phyloP scores from a whole-genome alignment of 2,329 filamentous ascomycete genomes.

The Colletotrichum higginsianum region DNA sequence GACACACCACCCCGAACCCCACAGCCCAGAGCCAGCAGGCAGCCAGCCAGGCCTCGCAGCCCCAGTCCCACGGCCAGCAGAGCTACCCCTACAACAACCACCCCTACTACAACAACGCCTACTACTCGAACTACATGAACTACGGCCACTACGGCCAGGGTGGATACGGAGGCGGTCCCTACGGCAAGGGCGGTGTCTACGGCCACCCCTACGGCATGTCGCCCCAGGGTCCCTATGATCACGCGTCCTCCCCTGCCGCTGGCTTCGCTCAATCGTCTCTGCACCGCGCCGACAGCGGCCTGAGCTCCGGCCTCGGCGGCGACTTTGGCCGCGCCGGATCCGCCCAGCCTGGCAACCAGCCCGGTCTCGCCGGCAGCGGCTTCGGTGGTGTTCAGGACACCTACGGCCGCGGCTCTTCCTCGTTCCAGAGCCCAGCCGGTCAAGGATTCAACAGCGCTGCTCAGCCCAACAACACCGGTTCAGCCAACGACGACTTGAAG shows the following conservation, averaged over 20 bases:
- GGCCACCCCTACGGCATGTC: constrained; percentile 71
- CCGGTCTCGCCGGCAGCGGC: constrained; percentile 64
- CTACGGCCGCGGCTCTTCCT: constrained; percentile 67
- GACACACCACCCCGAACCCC: constrained; percentile 92
- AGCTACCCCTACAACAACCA: constrained; percentile 68
- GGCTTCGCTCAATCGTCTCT: constrained; percentile 69
- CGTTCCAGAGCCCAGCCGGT: constrained; percentile 69
- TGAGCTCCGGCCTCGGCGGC: constrained; percentile 65
- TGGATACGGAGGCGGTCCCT: constrained; percentile 64
- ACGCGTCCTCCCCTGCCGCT: constrained; percentile 66
- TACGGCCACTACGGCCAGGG: constrained; percentile 69
- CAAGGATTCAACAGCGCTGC: constrained; percentile 68
- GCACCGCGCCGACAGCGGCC: constrained; percentile 64
- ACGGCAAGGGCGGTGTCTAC: constrained; percentile 70
- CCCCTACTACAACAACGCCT: constrained; percentile 74
- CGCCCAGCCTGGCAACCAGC: constrained; percentile 65
- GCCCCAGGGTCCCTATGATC: constrained; percentile 70
- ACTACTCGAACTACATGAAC: constrained; percentile 73
- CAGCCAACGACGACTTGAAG: constrained; percentile 69
- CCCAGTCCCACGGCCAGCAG: constrained; percentile 61
- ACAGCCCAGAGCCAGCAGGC: constrained; percentile 68
- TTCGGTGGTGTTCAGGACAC: constrained; percentile 70
- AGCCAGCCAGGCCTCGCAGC: constrained; percentile 60
- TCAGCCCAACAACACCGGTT: constrained; percentile 60
- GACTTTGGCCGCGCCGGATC: constrained; percentile 69